phyloP scores from a whole-genome alignment of 2,329 filamentous ascomycete species.

The Piedraia hortae region DNA sequence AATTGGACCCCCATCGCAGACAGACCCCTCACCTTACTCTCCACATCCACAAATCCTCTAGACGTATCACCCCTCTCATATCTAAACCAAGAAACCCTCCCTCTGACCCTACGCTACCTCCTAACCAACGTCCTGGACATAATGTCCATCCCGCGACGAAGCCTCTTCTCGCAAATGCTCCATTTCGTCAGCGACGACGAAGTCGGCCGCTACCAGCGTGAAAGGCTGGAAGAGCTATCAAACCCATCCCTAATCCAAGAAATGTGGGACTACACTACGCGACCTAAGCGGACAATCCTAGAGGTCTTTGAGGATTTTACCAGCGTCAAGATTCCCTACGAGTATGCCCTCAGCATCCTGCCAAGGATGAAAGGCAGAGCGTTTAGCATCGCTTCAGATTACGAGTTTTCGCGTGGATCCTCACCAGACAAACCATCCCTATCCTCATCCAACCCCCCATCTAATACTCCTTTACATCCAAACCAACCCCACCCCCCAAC shows the following conservation, averaged over 20 bases:
- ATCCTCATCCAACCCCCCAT: too few species aligned
- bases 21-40: constrained; percentile 28
- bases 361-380: constrained; percentile 67
- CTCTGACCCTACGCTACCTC: constrained; percentile 41
- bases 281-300: constrained; percentile 67
- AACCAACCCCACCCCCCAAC: too few species aligned
- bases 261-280: constrained; percentile 82
- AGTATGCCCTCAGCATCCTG: constrained; percentile 43
- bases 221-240: constrained; percentile 61
- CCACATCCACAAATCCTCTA: constrained; percentile 6
- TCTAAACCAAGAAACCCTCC: constrained; percentile 13
- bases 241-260: constrained; percentile 61
- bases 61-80: constrained; percentile 14
- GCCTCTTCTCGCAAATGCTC: constrained; percentile 55
- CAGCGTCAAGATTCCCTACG: constrained; percentile 52
- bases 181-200: constrained; percentile 43
- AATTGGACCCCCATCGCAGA: constrained; percentile 52
- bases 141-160: constrained; percentile 62
- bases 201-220: constrained; percentile 29
- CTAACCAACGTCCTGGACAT: constrained; percentile 70
- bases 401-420: constrained; percentile 3
- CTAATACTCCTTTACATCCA: too few species aligned
- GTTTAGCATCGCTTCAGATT: constrained; percentile 58
- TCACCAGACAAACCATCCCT: too few species aligned
- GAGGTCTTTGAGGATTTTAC: constrained; percentile 83